Evolutionary conservation across 176 grass and related monocot genomes (phyloP).

Genomic region (Hordeum marinum): DNA sequence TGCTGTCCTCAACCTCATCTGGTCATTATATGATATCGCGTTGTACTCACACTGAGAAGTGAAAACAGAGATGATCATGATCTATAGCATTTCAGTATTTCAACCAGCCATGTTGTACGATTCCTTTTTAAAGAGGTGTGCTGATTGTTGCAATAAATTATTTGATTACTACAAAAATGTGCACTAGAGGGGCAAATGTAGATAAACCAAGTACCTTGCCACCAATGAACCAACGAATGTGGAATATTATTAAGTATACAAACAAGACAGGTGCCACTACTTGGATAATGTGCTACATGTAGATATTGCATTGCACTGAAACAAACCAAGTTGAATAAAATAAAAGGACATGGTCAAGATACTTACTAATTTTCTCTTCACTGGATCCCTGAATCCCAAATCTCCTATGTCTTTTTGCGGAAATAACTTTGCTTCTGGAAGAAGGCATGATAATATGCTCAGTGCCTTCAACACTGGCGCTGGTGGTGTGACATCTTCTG

Average conservation of each 20-base stretch:
- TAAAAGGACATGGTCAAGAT: background rate
- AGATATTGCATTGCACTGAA: background rate
- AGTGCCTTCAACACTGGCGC: slow-evolving; percentile 69
- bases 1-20: slow-evolving; percentile 93
- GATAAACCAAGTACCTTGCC: background rate
- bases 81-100: background rate
- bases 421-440: slow-evolving; percentile 93
- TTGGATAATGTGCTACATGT: slow-evolving; percentile 5
- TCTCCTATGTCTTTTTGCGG: slow-evolving; percentile 91
- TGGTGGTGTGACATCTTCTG: slow-evolving; percentile 94
- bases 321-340: slow-evolving; percentile 11
- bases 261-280: background rate
- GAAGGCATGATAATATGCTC: slow-evolving; percentile 74
- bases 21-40: slow-evolving; percentile 73
- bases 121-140: background rate
- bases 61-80: slow-evolving; percentile 8
- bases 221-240: background rate
- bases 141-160: background rate
- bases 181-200: background rate
- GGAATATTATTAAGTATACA: background rate
- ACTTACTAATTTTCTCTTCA: slow-evolving; percentile 85
- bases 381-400: slow-evolving; percentile 86
- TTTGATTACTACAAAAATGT: background rate
- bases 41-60: slow-evolving; percentile 87
- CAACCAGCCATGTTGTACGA: background rate